Base-by-base conservation (phyloP, 2,329 filamentous ascomycete genomes). In the Aschersonia sp. region DNA sequence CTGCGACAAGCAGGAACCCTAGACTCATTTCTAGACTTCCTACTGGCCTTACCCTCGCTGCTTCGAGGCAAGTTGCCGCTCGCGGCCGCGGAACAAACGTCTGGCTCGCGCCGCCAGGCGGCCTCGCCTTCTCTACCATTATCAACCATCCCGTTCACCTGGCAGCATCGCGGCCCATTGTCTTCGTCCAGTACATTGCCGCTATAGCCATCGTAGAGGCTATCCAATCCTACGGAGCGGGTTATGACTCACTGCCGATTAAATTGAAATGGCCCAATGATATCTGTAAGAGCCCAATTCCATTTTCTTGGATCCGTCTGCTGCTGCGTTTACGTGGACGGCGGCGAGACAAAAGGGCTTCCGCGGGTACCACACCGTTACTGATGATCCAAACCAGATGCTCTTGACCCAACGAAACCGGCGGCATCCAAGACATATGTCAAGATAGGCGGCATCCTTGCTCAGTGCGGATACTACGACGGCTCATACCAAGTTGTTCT, bases 191-290 rank as follows among this genome's bases (percentile, higher is more conserved):
- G 63, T 98, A 98, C 61, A 75, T 98, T 10, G 82, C 88, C 0
- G 89, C 89, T 1, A 78, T 98, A 44, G 89, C 92, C 41, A 84
- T 91, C 42, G 84, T 94, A 3, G 78, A 86, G 52, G 91, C 87
- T 0, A 82, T 97, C 52, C 82, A 85, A 53, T 75, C 73, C 30
- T 97, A 97, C 59, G 88, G 83, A 45, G 65, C 66, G 2, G 86
- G 82, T 5, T 97, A 94, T 63, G 72, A 78, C 5, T 71, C 78
- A 0, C 64, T 97, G 4, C 85, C 86, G 1, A 74, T 98, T 41
- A 89, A 85, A 61, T 68, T 98, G 32, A 98, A 98, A 64, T 98
- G 92, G 92, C 92, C 92, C 9, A 98, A 98, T 58, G 92, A 98
- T 60, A 86, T 98, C 48, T 91, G 80, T 82, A 65, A 63, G 73